Base-by-base conservation (phyloP, 345 rosid species). In the Arabidopsis arenosa region DNA sequence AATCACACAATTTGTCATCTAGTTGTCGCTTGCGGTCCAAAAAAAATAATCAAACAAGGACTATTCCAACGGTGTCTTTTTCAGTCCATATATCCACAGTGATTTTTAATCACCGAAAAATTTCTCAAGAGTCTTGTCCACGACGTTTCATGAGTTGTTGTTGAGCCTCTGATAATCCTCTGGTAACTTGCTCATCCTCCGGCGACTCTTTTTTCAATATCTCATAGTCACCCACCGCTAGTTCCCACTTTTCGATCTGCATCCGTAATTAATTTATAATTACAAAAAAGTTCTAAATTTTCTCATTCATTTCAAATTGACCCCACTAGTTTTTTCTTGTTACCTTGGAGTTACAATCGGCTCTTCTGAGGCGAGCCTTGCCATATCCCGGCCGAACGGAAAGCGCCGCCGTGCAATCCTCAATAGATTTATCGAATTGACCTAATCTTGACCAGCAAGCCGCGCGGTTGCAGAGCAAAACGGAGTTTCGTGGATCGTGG, bases 281-380 rank as follows among this genome's bases (percentile, higher is more conserved):
- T 32, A 68, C 51, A 0, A 5, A 11, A 10, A 26, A 5, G 0
- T 0, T 32, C 13, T 35, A 7, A 9, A 26, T 2, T 30, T 57
- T 65, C 12, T 39, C 2, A 55, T 11, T 41, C 1, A 2, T 49
- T 45, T 17, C 1, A 33, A 15, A 15, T 53, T 8, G 7, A 41
- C 13, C 52, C 40, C 15, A 14, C 1, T 53, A 0, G 53, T 32
- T 26, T 69, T 23, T 55, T 11, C 0, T 45, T 2, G 6, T 39
- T 58, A 92, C 97, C 97, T 89, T 95, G 55, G 86, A 81, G 60
- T 84, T 56, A 77, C 96, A 95, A 73, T 90, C 88, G 0, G 96
- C 99, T 81, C 97, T 84, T 77, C 99, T 82, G 35, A 95, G 86
- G 47, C 97, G 85, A 32, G 99, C 99, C 74, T 92, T 95, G 64